Conservation (phyloP, 805 yeast species). For the Cyberlindnera americana region DNA sequence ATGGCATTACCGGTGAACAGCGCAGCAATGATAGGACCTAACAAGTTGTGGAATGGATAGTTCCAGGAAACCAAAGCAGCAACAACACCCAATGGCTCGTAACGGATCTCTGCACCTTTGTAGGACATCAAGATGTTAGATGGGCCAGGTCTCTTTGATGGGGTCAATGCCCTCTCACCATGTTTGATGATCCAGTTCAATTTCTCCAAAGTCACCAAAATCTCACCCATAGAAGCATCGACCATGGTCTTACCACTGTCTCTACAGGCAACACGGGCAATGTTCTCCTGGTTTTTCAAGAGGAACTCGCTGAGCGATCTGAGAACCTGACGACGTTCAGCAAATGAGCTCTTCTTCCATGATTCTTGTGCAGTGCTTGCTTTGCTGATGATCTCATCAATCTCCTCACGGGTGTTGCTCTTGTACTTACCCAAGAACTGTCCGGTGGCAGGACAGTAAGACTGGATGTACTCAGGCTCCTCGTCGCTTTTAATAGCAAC, state of each 20-base stretch:
- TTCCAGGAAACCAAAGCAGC: constrained; percentile 95
- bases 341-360: constrained; percentile 45
- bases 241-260: constrained; percentile 95
- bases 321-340: constrained; percentile 66
- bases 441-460: constrained; percentile 96
- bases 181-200: constrained; percentile 83
- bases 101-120: constrained; percentile 89
- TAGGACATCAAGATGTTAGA: constrained; percentile 80
- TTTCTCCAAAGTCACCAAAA: constrained; percentile 91
- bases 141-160: constrained; percentile 81
- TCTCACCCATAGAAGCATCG: constrained; percentile 96
- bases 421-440: constrained; percentile 74
- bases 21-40: constrained; percentile 91
- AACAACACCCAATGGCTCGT: constrained; percentile 86
- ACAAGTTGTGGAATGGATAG: constrained; percentile 89
- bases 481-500: constrained; percentile 53
- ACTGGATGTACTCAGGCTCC: constrained; percentile 68
- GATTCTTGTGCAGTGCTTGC: constrained; percentile 33
- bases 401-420: constrained; percentile 62
- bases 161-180: constrained; percentile 65
- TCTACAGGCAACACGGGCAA: constrained; percentile 91
- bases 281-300: constrained; percentile 74
- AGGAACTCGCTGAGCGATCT: constrained; percentile 69
- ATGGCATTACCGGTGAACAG: constrained; percentile 89
- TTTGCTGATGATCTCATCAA: constrained; percentile 55